Evolutionary conservation across 257 asterid genomes (phyloP).

Genomic region (Avicennia marina): DNA sequence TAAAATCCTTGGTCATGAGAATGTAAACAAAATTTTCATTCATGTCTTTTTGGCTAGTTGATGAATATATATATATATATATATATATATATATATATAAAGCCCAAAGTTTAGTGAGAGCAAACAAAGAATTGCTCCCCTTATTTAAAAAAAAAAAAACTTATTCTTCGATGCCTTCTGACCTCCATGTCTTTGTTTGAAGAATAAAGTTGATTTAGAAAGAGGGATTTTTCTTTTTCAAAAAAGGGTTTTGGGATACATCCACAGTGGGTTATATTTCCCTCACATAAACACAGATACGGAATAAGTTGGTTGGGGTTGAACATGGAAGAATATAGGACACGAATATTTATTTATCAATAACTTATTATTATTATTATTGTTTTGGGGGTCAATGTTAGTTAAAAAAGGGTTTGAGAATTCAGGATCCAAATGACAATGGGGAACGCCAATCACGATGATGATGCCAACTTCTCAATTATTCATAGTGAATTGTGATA

Average conservation of each 20-base stretch:
- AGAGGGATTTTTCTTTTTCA: not conserved
- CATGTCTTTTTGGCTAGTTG: constrained; percentile 6
- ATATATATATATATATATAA: too few species aligned
- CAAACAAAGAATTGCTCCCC: constrained; percentile 20
- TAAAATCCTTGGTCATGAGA: constrained; percentile 15
- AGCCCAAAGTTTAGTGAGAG: constrained; percentile 13
- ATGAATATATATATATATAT: too few species aligned
- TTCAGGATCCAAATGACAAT: constrained; percentile 30
- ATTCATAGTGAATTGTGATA: too few species aligned
- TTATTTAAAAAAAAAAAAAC: constrained; percentile 20
- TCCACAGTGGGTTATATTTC: too few species aligned
- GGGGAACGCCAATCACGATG: constrained; percentile 30
- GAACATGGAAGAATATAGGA: constrained; percentile 43
- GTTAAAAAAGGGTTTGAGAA: constrained; percentile 13
- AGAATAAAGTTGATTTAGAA: constrained; percentile 33
- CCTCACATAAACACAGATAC: not conserved
- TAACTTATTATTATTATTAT: too few species aligned
- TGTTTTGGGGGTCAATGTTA: constrained; percentile 24
- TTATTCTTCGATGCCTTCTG: constrained; percentile 37
- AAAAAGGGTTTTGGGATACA: not conserved
- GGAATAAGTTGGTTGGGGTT: constrained; percentile 10
- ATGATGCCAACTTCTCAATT: constrained; percentile 11
- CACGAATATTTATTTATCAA: constrained; percentile 15
- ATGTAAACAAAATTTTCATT: not conserved
- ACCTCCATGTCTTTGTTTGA: constrained; percentile 31